Conservation (phyloP, 768 basidiomycete genomes). For the Termitomyces eurrhizus region DNA sequence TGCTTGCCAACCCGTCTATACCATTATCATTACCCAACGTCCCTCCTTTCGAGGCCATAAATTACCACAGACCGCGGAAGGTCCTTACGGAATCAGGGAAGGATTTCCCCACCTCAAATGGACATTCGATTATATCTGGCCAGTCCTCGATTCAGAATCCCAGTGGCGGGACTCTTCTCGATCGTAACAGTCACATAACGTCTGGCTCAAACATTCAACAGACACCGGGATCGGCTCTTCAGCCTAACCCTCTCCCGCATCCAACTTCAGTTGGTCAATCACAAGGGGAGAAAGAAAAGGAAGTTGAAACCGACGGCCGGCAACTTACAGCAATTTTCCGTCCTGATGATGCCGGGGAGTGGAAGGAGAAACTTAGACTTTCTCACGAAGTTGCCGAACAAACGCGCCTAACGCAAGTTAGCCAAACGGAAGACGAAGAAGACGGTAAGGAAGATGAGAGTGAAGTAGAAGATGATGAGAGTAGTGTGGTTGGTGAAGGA, state of each 20-base stretch:
- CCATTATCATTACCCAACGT: slow-evolving; percentile 67
- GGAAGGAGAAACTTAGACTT: slow-evolving; percentile 74
- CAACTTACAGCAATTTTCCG: slow-evolving; percentile 81
- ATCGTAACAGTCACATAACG: slow-evolving; percentile 45
- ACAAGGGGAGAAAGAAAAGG: slow-evolving; percentile 39
- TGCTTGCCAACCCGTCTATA: slow-evolving; percentile 61
- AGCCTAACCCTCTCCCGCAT: slow-evolving; percentile 31
- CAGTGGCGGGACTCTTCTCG: slow-evolving; percentile 41
- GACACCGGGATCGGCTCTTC: slow-evolving; percentile 18
- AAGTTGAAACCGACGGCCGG: slow-evolving; percentile 45
- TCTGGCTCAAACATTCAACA: slow-evolving; percentile 37
- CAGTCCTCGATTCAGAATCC: slow-evolving; percentile 47
- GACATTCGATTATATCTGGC: slow-evolving; percentile 50
- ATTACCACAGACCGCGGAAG: slow-evolving; percentile 79
- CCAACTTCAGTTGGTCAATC: slow-evolving; percentile 24
- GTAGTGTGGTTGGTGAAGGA: slow-evolving; percentile 59
- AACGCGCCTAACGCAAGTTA: slow-evolving; percentile 38
- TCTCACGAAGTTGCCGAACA: slow-evolving; percentile 61
- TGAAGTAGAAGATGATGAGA: slow-evolving; percentile 70
- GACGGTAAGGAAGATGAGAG: slow-evolving; percentile 47
- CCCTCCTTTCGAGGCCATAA: slow-evolving; percentile 68
- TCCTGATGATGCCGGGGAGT: slow-evolving; percentile 81
- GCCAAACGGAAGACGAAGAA: slow-evolving; percentile 24
- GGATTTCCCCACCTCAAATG: slow-evolving; percentile 66
- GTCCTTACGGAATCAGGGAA: slow-evolving; percentile 72